phyloP scores from a whole-genome alignment of 495 filamentous ascomycete genomes.

The Penicillium desertorum region DNA sequence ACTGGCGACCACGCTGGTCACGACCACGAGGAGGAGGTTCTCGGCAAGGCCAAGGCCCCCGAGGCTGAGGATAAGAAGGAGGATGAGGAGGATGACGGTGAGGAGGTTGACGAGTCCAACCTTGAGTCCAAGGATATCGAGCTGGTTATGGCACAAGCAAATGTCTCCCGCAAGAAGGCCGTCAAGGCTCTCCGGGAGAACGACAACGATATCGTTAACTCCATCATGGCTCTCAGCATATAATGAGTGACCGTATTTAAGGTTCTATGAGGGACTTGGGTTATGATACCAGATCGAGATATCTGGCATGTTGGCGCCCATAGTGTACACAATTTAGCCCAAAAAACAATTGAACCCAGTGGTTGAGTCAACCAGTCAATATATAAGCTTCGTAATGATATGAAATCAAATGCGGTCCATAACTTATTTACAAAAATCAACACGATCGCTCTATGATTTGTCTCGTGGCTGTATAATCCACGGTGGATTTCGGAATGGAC shows the following conservation, averaged over 20 bases:
- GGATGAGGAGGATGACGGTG: slow-evolving; percentile 88
- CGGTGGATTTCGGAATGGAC: slow-evolving; percentile 34
- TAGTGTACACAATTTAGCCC: slow-evolving; percentile 47
- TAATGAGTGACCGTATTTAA: slow-evolving; percentile 44
- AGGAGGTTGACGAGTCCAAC: slow-evolving; percentile 89
- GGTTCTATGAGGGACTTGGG: slow-evolving; percentile 37
- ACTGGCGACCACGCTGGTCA: slow-evolving; percentile 77
- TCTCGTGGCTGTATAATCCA: slow-evolving; percentile 1
- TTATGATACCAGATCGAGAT: slow-evolving; percentile 30
- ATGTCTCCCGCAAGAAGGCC: slow-evolving; percentile 94
- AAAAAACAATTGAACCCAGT: slow-evolving; percentile 40
- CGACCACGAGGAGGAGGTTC: slow-evolving; percentile 71
- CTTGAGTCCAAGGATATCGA: slow-evolving; percentile 99
- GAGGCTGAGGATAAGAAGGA: slow-evolving; percentile 78
- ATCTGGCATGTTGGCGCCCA: slow-evolving; percentile 28
- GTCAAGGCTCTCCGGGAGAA: slow-evolving; percentile 98
- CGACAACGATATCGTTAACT: slow-evolving; percentile 99
- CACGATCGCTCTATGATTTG: background rate
- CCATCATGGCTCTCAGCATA: slow-evolving; percentile 99
- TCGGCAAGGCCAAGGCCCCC: slow-evolving; percentile 77
- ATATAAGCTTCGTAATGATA: background rate
- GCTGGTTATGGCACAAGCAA: slow-evolving; percentile 97
- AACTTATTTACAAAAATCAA: background rate
- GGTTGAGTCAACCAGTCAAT: background rate
- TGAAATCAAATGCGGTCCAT: background rate